phyloP scores from a whole-genome alignment of 2,329 filamentous ascomycete genomes.

The Zarea fungicola region DNA sequence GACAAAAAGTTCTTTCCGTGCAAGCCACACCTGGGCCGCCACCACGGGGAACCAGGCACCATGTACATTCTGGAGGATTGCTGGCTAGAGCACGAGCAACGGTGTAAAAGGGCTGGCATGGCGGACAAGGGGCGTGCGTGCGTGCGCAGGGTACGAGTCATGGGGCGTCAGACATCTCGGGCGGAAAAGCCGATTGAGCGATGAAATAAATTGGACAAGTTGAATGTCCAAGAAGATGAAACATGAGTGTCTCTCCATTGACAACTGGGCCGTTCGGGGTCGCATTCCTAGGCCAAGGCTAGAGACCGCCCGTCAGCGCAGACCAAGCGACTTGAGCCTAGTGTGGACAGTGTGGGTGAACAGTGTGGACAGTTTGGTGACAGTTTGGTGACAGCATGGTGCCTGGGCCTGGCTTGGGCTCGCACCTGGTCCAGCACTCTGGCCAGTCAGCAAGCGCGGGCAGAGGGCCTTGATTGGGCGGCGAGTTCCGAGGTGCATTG shows the following conservation, averaged over 20 bases:
- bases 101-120: background rate
- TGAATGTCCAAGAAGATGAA: background rate
- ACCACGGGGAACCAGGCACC: too few species aligned
- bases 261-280: too few species aligned
- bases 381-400: too few species aligned
- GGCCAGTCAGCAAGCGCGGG: background rate
- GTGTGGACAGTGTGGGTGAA: background rate
- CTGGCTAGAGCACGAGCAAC: background rate
- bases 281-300: background rate
- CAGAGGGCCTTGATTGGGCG: slow-evolving; percentile 2
- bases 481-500: slow-evolving; percentile 11
- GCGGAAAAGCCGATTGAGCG: too few species aligned
- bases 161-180: too few species aligned
- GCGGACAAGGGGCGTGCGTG: too few species aligned
- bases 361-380: too few species aligned
- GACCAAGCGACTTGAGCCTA: slow-evolving; percentile 5
- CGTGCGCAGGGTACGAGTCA: too few species aligned
- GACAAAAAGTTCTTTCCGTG: background rate
- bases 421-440: background rate
- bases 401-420: too few species aligned
- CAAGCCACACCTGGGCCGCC: too few species aligned
- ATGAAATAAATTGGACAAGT: background rate
- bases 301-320: slow-evolving; percentile 7
- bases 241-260: too few species aligned
- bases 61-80: background rate